phyloP scores from a whole-genome alignment of 768 basidiomycete species.

The Tricholoma matsutake region DNA sequence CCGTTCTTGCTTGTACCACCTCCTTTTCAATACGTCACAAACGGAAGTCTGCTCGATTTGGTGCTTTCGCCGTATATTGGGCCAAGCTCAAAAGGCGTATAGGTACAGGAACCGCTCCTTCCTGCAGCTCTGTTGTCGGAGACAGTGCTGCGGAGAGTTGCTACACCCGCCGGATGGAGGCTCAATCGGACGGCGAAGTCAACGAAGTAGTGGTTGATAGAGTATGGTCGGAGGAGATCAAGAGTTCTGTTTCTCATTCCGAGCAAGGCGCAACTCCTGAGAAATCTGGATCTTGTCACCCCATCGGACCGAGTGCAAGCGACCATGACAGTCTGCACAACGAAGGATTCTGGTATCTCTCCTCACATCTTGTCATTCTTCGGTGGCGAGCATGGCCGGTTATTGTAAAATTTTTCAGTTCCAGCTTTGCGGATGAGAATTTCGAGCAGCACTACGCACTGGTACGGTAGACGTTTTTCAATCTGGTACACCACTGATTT shows the following conservation, averaged over 20 bases:
- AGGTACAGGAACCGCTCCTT: conserved; percentile 53
- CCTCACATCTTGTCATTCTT: conserved; percentile 37
- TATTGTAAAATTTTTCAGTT: conserved; percentile 54
- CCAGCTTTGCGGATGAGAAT: conserved; percentile 56
- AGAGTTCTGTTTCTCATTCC: conserved; percentile 49
- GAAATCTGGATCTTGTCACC: conserved; percentile 45
- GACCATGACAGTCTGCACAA: conserved; percentile 34
- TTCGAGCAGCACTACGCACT: conserved; percentile 45
- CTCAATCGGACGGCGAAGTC: conserved; percentile 37
- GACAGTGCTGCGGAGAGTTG: conserved; percentile 45
- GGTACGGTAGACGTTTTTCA: conserved; percentile 18
- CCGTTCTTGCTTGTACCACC: conserved; percentile 32
- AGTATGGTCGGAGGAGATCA: conserved; percentile 59
- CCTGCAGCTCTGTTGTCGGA: conserved; percentile 49
- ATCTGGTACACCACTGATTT: conserved; percentile 2
- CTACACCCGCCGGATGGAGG: conserved; percentile 22
- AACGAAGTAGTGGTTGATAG: conserved; percentile 79
- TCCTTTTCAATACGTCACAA: conserved; percentile 21
- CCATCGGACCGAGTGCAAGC: conserved; percentile 23
- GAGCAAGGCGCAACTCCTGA: conserved; percentile 48
- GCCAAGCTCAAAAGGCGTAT: conserved; percentile 50
- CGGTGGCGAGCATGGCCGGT: conserved; percentile 59
- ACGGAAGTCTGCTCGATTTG: conserved; percentile 36
- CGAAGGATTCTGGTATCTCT: conserved; percentile 35
- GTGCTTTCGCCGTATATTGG: conserved; percentile 42